Evolutionary conservation across 2,329 filamentous ascomycete genomes (phyloP), one percentile per base, ranked within the genome.

Genomic region (Fonsecaea pedrosoi): DNA sequence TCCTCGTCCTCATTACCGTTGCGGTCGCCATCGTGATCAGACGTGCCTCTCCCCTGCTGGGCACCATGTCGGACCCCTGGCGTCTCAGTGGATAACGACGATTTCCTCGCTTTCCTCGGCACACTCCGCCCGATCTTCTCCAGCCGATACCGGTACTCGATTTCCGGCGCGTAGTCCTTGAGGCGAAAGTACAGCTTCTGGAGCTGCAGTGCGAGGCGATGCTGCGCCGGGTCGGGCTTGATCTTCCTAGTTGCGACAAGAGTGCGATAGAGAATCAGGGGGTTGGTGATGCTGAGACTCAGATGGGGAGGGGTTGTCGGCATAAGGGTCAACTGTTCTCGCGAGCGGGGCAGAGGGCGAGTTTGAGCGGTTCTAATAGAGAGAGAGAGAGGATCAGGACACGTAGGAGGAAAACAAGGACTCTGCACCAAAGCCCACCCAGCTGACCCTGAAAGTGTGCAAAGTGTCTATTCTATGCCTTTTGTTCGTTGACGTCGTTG

Each of bases 81-180:
- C 38, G 40, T 42, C 6, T 42, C 40, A 13, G 74, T 25, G 15
- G 30, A 30, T 25, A 15, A 10, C 38, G 38, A 12, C 54, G 54
- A 37, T 5, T 21, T 38, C 54, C 34, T 18, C 34, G 6, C 32
- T 25, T 25, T 25, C n/a, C 18, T 58, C 48, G 74, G 74, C 10
- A 84, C 76, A 45, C 80, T 76, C 30, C 78, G 77, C 4, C 84
- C 84, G 34, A 92, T 82, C 70, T 87, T 86, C 53, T 85, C 83
- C 1, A 95, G 82, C 34, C 87, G 85, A 68, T 87, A 82, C 35
- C 84, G 84, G 75, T 94, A 94, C 74, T 92, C 89, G 12, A 85
- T 73, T 55, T 88, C 85, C 0, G 91, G 92, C 40, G 90, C 86
- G 78, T 95, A 94, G 76, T 94, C 91, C 75, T 92, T 93, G 48